Conservation (phyloP, 1,139 yeast species). For the Ogataea hybrid region DNA sequence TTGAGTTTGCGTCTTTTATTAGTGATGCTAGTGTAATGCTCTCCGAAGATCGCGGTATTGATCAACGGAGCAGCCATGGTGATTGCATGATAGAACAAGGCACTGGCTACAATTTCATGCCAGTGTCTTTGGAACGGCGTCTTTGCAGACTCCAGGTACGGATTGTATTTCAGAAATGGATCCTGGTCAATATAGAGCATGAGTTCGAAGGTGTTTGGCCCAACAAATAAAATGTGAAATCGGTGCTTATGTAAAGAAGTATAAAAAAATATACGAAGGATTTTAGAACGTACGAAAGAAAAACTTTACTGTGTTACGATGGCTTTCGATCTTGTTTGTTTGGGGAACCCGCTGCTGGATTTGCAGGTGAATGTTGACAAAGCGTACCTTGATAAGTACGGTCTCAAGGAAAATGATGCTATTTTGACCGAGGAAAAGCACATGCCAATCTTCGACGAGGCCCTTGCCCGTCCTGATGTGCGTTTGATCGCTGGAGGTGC, state of each 20-base stretch:
- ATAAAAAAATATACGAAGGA: not conserved
- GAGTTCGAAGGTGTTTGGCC: conserved; percentile 1
- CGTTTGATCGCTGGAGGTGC: conserved; percentile 97
- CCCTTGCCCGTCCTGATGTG: conserved; percentile 58
- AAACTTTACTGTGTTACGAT: conserved; percentile 25
- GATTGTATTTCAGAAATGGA: conserved; percentile 44
- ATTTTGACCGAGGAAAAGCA: conserved; percentile 88
- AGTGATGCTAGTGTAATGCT: conserved; percentile 24
- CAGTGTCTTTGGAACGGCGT: conserved; percentile 43
- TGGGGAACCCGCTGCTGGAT: conserved; percentile 82
- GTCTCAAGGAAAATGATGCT: conserved; percentile 89
- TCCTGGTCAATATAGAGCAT: conserved; percentile 36
- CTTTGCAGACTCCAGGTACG: conserved; percentile 42
- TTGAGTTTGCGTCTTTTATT: conserved; percentile 36
- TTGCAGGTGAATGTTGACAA: conserved; percentile 77
- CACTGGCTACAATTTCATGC: conserved; percentile 49
- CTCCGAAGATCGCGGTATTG: conserved; percentile 28
- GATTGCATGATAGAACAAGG: conserved; percentile 39
- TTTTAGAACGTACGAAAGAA: conserved; percentile 1
- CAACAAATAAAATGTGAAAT: conserved; percentile 5
- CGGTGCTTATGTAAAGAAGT: conserved; percentile 7
- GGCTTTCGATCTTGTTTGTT: conserved; percentile 60
- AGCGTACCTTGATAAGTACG: conserved; percentile 74
- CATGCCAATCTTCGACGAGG: conserved; percentile 81
- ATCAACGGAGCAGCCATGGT: conserved; percentile 38